Evolutionary conservation across 371 early-diverging fungal genomes (phyloP).

Genomic region (Parasitella parasitica): DNA sequence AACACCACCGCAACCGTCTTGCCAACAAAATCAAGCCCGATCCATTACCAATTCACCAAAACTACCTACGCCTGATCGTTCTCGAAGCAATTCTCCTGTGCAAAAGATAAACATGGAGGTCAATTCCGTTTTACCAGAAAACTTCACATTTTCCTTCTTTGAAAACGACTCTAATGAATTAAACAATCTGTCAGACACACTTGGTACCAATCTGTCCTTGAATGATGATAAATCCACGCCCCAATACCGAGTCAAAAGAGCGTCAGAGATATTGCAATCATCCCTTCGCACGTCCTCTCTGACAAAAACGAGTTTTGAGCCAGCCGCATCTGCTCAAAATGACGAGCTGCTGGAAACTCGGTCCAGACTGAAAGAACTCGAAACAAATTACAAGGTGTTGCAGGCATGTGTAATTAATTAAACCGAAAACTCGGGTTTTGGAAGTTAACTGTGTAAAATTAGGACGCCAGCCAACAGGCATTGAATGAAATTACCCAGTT

Average conservation of each 20-base stretch:
- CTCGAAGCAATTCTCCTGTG: constrained; percentile 6
- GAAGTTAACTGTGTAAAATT: not conserved
- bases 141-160: constrained; percentile 23
- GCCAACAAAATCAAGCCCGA: not conserved
- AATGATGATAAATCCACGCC: not conserved
- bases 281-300: constrained; percentile 16
- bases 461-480: constrained; percentile 28
- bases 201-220: constrained; percentile 16
- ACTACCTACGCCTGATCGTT: constrained; percentile 19
- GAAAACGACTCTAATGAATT: constrained; percentile 20
- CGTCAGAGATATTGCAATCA: constrained; percentile 20
- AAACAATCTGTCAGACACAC: constrained; percentile 15
- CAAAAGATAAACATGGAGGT: not conserved
- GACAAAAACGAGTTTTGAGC: not conserved
- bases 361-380: constrained; percentile 20
- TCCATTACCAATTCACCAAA: not conserved
- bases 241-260: constrained; percentile 11
- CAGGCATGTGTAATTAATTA: constrained; percentile 15
- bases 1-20: not conserved
- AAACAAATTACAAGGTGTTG: constrained; percentile 13
- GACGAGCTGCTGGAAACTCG: constrained; percentile 13
- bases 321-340: constrained; percentile 6
- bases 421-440: not conserved
- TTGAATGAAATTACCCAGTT: constrained; percentile 27
- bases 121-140: not conserved